Evolutionary conservation across 164 flowering plant species (phyloP).

Genomic region (Dillenia turbinata): DNA sequence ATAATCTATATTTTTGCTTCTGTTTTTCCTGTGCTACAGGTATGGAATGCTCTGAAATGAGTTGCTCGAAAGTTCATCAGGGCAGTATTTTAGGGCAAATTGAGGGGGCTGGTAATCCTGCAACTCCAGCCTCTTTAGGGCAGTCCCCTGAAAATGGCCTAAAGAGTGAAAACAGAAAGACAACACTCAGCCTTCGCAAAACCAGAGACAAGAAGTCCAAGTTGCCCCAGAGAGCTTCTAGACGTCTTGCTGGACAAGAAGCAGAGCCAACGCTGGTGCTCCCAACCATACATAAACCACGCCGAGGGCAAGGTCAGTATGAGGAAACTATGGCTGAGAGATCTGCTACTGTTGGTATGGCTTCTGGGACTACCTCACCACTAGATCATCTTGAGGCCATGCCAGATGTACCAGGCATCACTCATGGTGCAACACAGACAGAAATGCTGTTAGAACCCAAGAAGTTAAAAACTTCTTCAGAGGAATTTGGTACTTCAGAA

Average conservation of each 20-base stretch:
- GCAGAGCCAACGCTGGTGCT: slow-evolving; percentile 27
- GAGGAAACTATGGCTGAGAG: slow-evolving; percentile 1
- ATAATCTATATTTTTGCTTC: background rate
- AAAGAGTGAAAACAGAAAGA: slow-evolving; percentile 3
- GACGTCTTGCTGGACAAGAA: slow-evolving; percentile 44
- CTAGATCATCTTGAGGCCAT: slow-evolving; percentile 6
- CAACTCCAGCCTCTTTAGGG: slow-evolving; percentile 3
- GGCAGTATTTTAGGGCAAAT: slow-evolving; percentile 11
- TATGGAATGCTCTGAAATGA: slow-evolving; percentile 7
- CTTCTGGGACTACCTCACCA: background rate
- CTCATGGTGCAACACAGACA: too few relatives aligned
- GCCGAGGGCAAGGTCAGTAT: slow-evolving; percentile 3
- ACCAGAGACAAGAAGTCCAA: slow-evolving; percentile 13
- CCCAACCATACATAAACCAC: slow-evolving; percentile 14
- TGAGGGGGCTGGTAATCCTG: slow-evolving; percentile 7
- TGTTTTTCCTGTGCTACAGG: slow-evolving; percentile 16
- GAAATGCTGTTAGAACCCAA: background rate
- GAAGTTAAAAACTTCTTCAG: background rate
- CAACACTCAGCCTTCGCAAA: slow-evolving; percentile 7
- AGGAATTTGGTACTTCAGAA: slow-evolving; percentile 2
- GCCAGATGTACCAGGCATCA: background rate
- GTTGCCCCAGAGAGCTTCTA: slow-evolving; percentile 51
- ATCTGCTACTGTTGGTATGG: background rate
- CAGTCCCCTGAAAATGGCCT: slow-evolving; percentile 13
- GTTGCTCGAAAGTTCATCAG: slow-evolving; percentile 4